Percentiles rank a stretch among this genome's conserved stretches.
These are phyloP conservation scores for Ascosphaera apis DNA, from an alignment of 2,329 filamentous ascomycete genomes.

Conservation along the genomic window DNA sequence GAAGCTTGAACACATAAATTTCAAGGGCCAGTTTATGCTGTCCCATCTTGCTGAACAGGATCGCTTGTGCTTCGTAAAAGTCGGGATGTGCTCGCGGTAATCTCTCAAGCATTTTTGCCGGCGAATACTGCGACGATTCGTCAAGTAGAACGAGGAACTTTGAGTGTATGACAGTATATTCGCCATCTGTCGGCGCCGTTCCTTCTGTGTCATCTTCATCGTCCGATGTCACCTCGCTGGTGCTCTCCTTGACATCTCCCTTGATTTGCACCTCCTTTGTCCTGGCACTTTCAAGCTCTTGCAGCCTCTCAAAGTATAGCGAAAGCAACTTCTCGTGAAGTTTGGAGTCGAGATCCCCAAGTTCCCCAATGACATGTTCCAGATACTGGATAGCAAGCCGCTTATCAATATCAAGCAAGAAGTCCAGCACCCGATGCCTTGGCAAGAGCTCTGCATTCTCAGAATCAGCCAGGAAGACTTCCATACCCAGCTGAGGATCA, in stretches of 20 bases:
- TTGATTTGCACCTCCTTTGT: conserved; percentile 14
- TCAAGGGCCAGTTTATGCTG: conserved; percentile 89
- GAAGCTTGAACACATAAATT: conserved; percentile 89
- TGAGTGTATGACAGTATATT: conserved; percentile 35
- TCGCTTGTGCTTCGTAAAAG: conserved; percentile 75
- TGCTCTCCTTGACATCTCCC: conserved; percentile 12
- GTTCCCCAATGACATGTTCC: conserved; percentile 72
- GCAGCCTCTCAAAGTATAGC: conserved; percentile 37
- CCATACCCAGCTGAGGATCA: conserved; percentile 59
- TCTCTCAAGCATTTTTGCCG: conserved; percentile 50
- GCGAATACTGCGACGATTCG: conserved; percentile 58
- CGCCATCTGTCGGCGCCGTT: conserved; percentile 12
- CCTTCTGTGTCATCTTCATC: conserved; percentile 11
- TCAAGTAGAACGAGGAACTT: conserved; percentile 54
- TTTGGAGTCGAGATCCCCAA: conserved; percentile 62
- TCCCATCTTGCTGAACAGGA: conserved; percentile 84
- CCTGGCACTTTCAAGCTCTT: conserved; percentile 10
- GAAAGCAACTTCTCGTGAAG: conserved; percentile 71
- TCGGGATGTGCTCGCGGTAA: conserved; percentile 55
- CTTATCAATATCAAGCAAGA: conserved; percentile 45
- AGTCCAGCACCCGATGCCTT: conserved; percentile 49
- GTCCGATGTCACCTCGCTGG: neutral
- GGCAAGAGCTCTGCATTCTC: conserved; percentile 86
- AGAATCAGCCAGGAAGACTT: conserved; percentile 78
- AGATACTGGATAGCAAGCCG: conserved; percentile 60